Conservation (phyloP, 2,329 filamentous ascomycete species). For the Diaporthe batatas region DNA sequence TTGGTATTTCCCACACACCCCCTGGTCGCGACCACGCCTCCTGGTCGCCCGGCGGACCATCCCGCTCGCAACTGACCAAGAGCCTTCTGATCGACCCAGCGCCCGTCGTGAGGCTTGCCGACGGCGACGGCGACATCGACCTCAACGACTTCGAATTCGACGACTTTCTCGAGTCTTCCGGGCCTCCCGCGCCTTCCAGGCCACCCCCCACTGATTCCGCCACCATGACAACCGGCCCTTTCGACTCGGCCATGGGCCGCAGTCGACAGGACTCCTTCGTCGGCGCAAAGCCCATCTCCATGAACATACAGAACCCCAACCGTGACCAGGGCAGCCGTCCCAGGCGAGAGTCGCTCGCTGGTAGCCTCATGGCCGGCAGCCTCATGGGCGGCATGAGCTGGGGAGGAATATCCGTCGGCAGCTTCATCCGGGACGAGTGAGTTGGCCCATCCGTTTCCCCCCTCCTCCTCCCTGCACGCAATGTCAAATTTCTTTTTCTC, state of each 20-base stretch:
- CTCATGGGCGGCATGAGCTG: conserved; percentile 89
- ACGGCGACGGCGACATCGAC: conserved; percentile 47
- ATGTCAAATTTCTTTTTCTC: conserved; percentile 44
- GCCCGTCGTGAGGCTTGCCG: conserved; percentile 41
- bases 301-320: conserved; percentile 75
- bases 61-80: conserved; percentile 45
- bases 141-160: conserved; percentile 48
- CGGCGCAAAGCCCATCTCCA: conserved; percentile 75
- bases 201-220: conserved; percentile 51
- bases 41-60: conserved; percentile 44
- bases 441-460: conserved; percentile 54
- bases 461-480: conserved; percentile 29
- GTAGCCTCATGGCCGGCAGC: conserved; percentile 78
- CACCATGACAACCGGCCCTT: conserved; percentile 72
- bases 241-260: conserved; percentile 71
- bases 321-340: conserved; percentile 69
- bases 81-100: conserved; percentile 45
- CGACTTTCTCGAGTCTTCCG: conserved; percentile 46
- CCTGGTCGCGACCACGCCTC: conserved; percentile 43
- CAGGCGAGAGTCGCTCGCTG: conserved; percentile 73
- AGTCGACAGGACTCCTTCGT: conserved; percentile 75
- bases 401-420: conserved; percentile 95
- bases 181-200: conserved; percentile 9
- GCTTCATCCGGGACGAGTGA: conserved; percentile 98
- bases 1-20: conserved; percentile 46